Evolutionary conservation across 2,329 filamentous ascomycete species (phyloP).

Genomic region (Sordariomycetes sp.): DNA sequence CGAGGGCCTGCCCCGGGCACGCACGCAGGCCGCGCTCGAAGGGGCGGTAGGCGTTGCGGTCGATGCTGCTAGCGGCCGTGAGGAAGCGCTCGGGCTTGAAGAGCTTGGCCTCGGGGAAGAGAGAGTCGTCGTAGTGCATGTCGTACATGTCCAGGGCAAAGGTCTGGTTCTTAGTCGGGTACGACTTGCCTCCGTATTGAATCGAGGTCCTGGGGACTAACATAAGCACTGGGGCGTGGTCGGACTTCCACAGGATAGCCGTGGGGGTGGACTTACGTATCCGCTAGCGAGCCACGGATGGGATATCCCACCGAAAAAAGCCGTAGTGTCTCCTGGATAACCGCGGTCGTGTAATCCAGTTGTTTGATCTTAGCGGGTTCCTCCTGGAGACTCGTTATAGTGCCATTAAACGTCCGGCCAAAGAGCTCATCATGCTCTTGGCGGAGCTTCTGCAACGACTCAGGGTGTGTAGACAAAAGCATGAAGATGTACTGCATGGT

Average conservation of each 20-base stretch:
- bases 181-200: conserved; percentile 24
- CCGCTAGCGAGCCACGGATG: conserved; percentile 19
- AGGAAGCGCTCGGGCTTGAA: conserved; percentile 33
- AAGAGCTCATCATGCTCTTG: conserved; percentile 18
- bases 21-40: conserved; percentile 25
- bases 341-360: conserved; percentile 39
- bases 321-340: conserved; percentile 43
- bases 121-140: conserved; percentile 17
- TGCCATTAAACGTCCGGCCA: conserved; percentile 14
- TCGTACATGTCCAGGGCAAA: conserved; percentile 9
- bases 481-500: conserved; percentile 8
- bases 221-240: too few species aligned
- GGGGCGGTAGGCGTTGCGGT: conserved; percentile 11
- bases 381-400: conserved; percentile 21
- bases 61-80: conserved; percentile 2
- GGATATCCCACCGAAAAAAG: conserved; percentile 35
- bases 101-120: conserved; percentile 23
- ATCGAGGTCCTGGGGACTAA: conserved; percentile 14
- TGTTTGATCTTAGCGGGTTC: conserved; percentile 34
- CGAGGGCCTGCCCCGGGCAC: conserved; percentile 25
- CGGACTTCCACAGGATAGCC: too few species aligned
- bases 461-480: conserved; percentile 12
- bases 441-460: conserved; percentile 13
- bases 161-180: conserved; percentile 22
- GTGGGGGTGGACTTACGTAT: conserved; percentile 3